Conservation (phyloP, 805 yeast genomes). For the Myxozyma udenii region DNA sequence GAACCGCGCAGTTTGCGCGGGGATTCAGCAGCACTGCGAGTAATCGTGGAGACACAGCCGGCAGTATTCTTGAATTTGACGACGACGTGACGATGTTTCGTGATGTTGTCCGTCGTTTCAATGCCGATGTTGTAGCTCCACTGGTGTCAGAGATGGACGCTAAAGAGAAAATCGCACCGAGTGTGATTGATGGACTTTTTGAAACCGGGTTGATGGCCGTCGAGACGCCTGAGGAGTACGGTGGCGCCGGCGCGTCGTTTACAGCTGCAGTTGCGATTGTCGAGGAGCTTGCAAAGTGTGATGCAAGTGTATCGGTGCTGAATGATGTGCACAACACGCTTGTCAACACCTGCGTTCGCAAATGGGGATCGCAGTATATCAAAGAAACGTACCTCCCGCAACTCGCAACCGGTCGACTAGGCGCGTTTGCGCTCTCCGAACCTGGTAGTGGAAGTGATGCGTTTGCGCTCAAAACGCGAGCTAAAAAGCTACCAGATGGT, state of each 20-base stretch:
- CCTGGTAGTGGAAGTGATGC: conserved; percentile 46
- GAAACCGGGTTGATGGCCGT: conserved; percentile 47
- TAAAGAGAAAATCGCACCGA: conserved; percentile 38
- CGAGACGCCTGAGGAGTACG: conserved; percentile 47
- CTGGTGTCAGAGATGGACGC: conserved; percentile 43
- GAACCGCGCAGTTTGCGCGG: no score
- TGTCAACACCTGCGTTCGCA: conserved; percentile 44
- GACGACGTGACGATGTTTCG: conserved; percentile 46
- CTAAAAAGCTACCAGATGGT: conserved; percentile 42
- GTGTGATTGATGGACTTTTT: conserved; percentile 37
- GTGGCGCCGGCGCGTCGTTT: conserved; percentile 47
- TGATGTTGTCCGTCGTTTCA: conserved; percentile 42
- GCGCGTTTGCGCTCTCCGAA: conserved; percentile 44
- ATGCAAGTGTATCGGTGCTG: conserved; percentile 44
- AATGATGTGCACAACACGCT: conserved; percentile 49
- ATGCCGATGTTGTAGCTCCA: conserved; percentile 43
- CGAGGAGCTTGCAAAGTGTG: conserved; percentile 47
- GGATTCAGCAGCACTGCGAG: no score
- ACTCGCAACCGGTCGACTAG: conserved; percentile 40
- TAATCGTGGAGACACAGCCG: no score
- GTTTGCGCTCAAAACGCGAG: conserved; percentile 43
- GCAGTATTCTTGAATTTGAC: conserved; percentile 34
- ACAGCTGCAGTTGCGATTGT: conserved; percentile 47
- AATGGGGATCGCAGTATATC: conserved; percentile 41
- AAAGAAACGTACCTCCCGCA: conserved; percentile 43